Evolutionary conservation across 2,329 filamentous ascomycete species (phyloP).

Genomic region (Neofusicoccum umdonicola): DNA sequence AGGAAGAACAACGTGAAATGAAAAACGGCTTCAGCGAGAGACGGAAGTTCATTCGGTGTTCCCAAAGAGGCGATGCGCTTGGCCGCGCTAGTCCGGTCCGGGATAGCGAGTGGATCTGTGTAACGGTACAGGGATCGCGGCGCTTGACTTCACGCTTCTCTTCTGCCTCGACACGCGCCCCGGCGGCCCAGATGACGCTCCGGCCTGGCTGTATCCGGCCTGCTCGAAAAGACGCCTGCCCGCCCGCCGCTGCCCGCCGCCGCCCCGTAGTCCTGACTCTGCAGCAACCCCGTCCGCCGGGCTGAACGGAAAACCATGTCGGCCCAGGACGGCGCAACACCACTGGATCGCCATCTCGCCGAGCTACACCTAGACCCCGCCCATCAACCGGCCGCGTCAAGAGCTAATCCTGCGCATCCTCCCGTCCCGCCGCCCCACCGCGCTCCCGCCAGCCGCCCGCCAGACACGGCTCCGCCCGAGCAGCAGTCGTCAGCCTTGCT

Average conservation of each 20-base stretch:
- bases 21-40: conserved; percentile 12
- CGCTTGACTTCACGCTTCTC: conserved; percentile 8
- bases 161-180: background rate
- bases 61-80: conserved; percentile 12
- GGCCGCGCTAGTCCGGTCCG: background rate
- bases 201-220: background rate
- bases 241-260: background rate
- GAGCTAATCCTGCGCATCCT: background rate
- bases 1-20: conserved; percentile 16
- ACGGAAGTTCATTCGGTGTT: background rate
- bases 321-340: conserved; percentile 5
- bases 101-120: conserved; percentile 1
- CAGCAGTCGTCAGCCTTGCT: conserved; percentile 7
- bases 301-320: background rate
- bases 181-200: background rate
- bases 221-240: background rate
- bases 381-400: background rate
- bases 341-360: conserved; percentile 7
- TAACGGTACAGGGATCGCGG: conserved; percentile 4
- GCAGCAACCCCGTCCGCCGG: background rate
- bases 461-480: background rate
- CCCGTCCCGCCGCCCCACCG: background rate
- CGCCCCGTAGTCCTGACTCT: background rate
- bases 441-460: background rate
- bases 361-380: background rate